A percentile compares a stretch with the other conserved stretches of the same genome.
Conservation (phyloP, 805 yeast species). For the Suhomyces pyralidae region DNA sequence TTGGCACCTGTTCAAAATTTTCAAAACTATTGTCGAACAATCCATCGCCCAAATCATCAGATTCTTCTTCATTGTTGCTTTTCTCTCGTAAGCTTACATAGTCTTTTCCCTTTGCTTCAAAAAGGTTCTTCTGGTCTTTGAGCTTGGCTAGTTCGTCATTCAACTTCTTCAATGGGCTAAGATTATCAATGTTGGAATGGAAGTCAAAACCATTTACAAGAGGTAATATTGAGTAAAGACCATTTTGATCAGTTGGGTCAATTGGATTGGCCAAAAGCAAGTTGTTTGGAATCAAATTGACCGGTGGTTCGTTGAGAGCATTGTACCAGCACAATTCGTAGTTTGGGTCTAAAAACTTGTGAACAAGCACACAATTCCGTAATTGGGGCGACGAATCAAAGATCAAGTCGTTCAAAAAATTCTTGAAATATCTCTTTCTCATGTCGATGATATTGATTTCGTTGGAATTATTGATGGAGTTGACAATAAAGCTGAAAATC, state of each 20-base stretch:
- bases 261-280: conserved; percentile 48
- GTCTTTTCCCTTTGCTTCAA: conserved; percentile 23
- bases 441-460: conserved; percentile 43
- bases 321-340: conserved; percentile 51
- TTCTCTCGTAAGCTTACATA: conserved; percentile 7
- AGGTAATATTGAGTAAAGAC: conserved; percentile 50
- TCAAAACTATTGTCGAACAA: conserved; percentile 8
- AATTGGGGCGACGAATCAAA: conserved; percentile 29
- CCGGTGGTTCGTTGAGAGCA: conserved; percentile 47
- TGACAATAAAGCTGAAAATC: conserved; percentile 39
- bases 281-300: conserved; percentile 45
- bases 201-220: conserved; percentile 38
- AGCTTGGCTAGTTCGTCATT: conserved; percentile 35
- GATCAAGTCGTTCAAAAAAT: conserved; percentile 41
- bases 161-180: conserved; percentile 29
- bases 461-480: conserved; percentile 36
- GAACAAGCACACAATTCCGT: conserved; percentile 35
- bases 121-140: conserved; percentile 31
- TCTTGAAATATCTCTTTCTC: conserved; percentile 44
- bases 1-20: conserved; percentile 28
- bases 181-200: conserved; percentile 26
- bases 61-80: neutral
- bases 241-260: conserved; percentile 52
- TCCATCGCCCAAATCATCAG: conserved; percentile 3
- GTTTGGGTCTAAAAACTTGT: conserved; percentile 50